A percentile compares a stretch with the other conserved stretches of the same genome.
Evolutionary conservation across 306 rosid genomes (phyloP).

Genomic region (Vicia faba): DNA sequence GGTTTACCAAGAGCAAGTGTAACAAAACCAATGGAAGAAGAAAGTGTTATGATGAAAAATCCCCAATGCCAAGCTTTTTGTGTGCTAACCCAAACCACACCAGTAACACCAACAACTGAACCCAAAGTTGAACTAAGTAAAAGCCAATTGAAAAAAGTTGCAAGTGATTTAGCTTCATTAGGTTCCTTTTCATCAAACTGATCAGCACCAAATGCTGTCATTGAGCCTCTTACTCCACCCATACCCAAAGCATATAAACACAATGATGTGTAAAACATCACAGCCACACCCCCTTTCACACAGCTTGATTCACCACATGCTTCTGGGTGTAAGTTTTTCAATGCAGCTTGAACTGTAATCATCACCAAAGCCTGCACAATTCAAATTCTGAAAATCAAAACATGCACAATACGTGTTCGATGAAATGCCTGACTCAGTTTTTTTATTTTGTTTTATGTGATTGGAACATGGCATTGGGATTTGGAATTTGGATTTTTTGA

Average conservation of each 20-base stretch:
- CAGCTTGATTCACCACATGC: conserved; percentile 52
- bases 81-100: conserved; percentile 66
- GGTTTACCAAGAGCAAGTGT: conserved; percentile 74
- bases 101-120: conserved; percentile 64
- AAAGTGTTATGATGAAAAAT: conserved; percentile 54
- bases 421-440: neutral
- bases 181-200: conserved; percentile 68
- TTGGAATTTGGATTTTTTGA: conserved; percentile 22
- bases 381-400: neutral
- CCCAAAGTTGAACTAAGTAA: conserved; percentile 68
- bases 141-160: conserved; percentile 69
- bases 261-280: conserved; percentile 60
- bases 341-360: conserved; percentile 64
- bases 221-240: conserved; percentile 78
- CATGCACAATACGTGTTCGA: neutral
- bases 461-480: conserved; percentile 36
- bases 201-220: conserved; percentile 86
- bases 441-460: neutral
- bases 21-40: conserved; percentile 56
- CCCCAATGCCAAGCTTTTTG: conserved; percentile 74
- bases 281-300: conserved; percentile 55
- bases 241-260: conserved; percentile 59
- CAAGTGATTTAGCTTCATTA: conserved; percentile 60
- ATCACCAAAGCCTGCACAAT: conserved; percentile 56
- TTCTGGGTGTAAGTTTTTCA: conserved; percentile 53